Conservation (phyloP, 2,329 filamentous ascomycete genomes). For the Pseudogymnoascus sp. region DNA sequence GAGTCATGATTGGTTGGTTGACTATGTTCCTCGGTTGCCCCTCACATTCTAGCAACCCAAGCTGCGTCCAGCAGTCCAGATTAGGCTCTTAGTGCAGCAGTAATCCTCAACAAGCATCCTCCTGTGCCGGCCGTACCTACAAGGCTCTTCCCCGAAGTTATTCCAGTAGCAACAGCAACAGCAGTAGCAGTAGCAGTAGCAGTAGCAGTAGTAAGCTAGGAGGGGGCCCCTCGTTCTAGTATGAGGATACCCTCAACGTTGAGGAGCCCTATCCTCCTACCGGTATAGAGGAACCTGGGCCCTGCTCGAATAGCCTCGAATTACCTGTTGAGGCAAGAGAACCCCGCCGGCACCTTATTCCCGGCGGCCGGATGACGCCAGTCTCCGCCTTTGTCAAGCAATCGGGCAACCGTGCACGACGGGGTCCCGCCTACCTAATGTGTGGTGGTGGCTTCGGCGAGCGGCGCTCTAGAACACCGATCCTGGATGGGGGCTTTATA, state of each 20-base stretch:
- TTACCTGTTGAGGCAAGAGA: slow-evolving; percentile 1
- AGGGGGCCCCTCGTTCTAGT: no score
- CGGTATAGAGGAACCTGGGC: not conserved
- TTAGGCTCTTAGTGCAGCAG: not conserved
- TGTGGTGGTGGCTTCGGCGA: not conserved
- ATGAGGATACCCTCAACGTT: no score
- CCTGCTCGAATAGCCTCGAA: not conserved
- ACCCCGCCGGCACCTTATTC: not conserved
- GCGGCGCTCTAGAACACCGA: not conserved
- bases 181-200: not conserved
- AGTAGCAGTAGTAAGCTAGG: no score
- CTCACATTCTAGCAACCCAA: not conserved
- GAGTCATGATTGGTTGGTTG: not conserved
- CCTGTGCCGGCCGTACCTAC: not conserved
- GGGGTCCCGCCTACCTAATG: not conserved
- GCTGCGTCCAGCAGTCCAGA: not conserved
- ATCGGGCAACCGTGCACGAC: not conserved
- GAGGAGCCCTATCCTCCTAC: not conserved
- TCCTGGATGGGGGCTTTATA: not conserved
- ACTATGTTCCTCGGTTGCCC: not conserved
- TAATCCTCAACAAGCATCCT: not conserved
- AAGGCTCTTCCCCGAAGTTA: not conserved
- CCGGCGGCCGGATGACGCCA: slow-evolving; percentile 1
- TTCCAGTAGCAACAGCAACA: no score
- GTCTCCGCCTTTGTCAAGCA: slow-evolving; percentile 2